Base-by-base conservation (phyloP, 805 yeast genomes). In the Metschnikowia kofuensis region DNA sequence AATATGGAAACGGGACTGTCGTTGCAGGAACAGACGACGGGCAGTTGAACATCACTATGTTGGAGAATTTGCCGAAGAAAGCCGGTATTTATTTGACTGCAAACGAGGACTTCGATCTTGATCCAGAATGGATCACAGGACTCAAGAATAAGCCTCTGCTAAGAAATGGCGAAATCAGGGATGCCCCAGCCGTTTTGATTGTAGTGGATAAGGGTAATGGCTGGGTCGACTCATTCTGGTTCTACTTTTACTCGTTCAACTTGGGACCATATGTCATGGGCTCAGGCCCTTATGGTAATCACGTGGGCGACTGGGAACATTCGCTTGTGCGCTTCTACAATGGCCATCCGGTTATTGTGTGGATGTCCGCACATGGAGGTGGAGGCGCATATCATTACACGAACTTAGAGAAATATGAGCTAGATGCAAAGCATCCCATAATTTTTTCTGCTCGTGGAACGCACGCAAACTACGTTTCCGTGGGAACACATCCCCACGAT, bases 361-460 rank as follows among this genome's bases (percentile, higher is more conserved):
- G 98, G 98, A 87, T 94, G 95, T 85, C 95, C 29, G 98, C 97
- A 0, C 99, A 92, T 67, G 96, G 97, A 1, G 97, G 98, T 11
- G 99, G 99, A 7, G 85, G 90, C 30, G 97, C 96, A 0, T 92
- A 85, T 63, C 76, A 77, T 53, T 91, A 84, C 64, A 75, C 78
- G n/a, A 85, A 89, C 26, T 67, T 91, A 47, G 96, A 89, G 62
- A 84, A 82, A 58, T 72, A 78, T 51, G 77, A 72, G 43, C 57
- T 64, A 21, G 72, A 70, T 44, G 57, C 67, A 7, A 63, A 59
- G 7, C 77, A 74, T 56, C 97, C 98, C 0, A 77, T 90, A 16
- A 79, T 94, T 0, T 94, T 87, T 65, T 81, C 94, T 16, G 97
- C 97, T 0, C 76, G 97, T 53, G 99, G 99, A 0, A 92, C 99